These are phyloP conservation scores for Drosera spatulata DNA, from an alignment of 179 eudicot genomes.

Conservation along the genomic window DNA sequence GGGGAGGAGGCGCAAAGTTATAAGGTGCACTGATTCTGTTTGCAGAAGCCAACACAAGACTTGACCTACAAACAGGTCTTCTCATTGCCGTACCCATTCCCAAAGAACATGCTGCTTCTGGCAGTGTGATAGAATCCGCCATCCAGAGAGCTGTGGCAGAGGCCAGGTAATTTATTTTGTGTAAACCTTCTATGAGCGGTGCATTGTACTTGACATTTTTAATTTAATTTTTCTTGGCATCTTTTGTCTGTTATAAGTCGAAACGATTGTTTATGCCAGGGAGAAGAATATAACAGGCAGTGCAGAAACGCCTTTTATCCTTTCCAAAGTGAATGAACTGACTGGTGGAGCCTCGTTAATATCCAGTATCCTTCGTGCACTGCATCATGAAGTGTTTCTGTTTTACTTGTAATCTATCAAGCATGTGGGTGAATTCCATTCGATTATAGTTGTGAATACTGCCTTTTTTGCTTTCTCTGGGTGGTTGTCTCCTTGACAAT, in stretches of 20 bases:
- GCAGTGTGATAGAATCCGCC: constrained; percentile 71
- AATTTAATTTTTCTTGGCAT: too few relatives aligned
- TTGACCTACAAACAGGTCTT: constrained; percentile 66
- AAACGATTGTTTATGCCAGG: constrained; percentile 20
- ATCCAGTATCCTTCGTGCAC: constrained; percentile 78
- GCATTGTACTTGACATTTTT: neutral
- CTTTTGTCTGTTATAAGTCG: neutral
- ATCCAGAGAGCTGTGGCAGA: constrained; percentile 74
- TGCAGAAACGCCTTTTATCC: constrained; percentile 96
- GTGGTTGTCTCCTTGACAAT: constrained; percentile 22
- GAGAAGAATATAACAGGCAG: constrained; percentile 77
- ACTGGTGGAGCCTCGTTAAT: constrained; percentile 96
- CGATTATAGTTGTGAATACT: neutral
- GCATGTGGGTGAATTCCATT: neutral
- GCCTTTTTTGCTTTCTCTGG: neutral
- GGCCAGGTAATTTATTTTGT: constrained; percentile 42
- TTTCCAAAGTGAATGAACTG: constrained; percentile 74
- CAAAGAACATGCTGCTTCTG: constrained; percentile 77
- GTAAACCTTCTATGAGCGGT: neutral
- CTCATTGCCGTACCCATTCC: constrained; percentile 92
- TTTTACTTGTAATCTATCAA: neutral
- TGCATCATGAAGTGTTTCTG: neutral
- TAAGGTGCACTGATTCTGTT: neutral
- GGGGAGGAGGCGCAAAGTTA: too few relatives aligned
- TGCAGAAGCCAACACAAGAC: constrained; percentile 62